Evolutionary conservation across 2,329 filamentous ascomycete genomes (phyloP), one percentile per base, ranked within the genome.

Genomic region (Elsinoe fawcettii): DNA sequence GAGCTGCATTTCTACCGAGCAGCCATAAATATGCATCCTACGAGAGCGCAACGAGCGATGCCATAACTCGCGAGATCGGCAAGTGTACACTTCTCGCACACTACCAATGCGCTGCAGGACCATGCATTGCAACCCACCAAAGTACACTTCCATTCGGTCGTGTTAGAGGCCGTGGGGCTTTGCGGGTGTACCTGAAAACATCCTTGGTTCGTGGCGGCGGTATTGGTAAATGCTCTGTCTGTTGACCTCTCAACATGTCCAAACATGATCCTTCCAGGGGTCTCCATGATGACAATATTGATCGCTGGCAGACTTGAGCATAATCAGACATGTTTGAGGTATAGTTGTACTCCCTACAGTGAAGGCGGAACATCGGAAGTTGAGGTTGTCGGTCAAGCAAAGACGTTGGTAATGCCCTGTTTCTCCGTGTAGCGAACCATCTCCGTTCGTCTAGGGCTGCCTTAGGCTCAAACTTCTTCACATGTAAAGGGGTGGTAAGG

Each of bases 101-200:
- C 25, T 14, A 9, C 25, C 41, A 22, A 46, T 46, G 41, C 41
- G 22, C 41, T 20, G 39, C 14, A 27, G 23, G n/a, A 46, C 14
- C 41, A n/a, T 25, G 22, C 12, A 4, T 4, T 46, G 22, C 20
- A 3, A 12, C 18, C 18, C 20, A 12, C 41, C 7, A 20, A 46
- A 20, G 41, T 23, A 2, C 11, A 25, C 41, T 16, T 32, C n/a
- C 25, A 9, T 34, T 20, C 12, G 14, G 25, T 51, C 7, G 25
- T 51, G 46, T 51, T 51, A 51, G 46, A 51, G 20, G 25, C 46
- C 25, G 46, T 51, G 46, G 46, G 46, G 46, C 46, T 34, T 51
- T 18, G 16, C 46, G 46, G 46, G 25, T 20, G 46, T 51, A 18
- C 46, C 46, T 51, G 25, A 16, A 16, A 7, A 2, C 12, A 51